phyloP scores from a whole-genome alignment of 2,329 filamentous ascomycete genomes.

The Aspergillus calidoustus region DNA sequence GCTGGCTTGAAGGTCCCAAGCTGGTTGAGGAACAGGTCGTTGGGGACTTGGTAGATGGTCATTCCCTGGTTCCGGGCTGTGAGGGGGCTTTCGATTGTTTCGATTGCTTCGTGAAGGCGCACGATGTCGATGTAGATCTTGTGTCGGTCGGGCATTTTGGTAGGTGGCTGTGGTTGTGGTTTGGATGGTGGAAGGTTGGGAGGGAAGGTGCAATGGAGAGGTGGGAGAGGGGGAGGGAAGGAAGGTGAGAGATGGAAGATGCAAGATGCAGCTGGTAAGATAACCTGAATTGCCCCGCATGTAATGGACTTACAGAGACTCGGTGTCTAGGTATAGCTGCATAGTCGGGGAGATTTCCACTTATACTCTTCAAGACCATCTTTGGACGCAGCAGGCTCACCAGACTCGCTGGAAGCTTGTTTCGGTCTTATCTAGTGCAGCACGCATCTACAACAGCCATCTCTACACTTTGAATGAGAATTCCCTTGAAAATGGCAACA shows the following conservation, averaged over 20 bases:
- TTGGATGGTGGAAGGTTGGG: not conserved
- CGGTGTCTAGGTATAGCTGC: too few relatives aligned
- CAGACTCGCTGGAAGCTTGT: too few relatives aligned
- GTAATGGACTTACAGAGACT: too few relatives aligned
- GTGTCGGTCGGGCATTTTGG: not conserved
- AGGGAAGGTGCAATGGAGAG: not conserved
- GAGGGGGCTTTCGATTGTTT: not conserved
- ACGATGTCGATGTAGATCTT: conserved; percentile 1
- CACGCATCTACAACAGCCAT: too few relatives aligned
- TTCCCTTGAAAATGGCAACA: too few relatives aligned
- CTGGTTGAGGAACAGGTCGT: not conserved
- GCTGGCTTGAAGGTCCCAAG: not conserved
- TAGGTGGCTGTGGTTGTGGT: not conserved
- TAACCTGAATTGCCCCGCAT: too few relatives aligned
- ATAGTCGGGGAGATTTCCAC: too few relatives aligned
- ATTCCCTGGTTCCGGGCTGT: not conserved
- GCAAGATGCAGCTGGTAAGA: too few relatives aligned
- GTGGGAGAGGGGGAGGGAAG: not conserved
- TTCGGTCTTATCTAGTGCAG: too few relatives aligned
- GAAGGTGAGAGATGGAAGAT: not conserved
- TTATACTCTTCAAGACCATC: too few relatives aligned
- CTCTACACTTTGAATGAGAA: too few relatives aligned
- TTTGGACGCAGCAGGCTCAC: too few relatives aligned
- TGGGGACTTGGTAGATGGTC: not conserved
- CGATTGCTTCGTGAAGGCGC: conserved; percentile 5